Evolutionary conservation across 1,284 basidiomycete species (phyloP).

Genomic region (Cystobasidium pallidum): DNA sequence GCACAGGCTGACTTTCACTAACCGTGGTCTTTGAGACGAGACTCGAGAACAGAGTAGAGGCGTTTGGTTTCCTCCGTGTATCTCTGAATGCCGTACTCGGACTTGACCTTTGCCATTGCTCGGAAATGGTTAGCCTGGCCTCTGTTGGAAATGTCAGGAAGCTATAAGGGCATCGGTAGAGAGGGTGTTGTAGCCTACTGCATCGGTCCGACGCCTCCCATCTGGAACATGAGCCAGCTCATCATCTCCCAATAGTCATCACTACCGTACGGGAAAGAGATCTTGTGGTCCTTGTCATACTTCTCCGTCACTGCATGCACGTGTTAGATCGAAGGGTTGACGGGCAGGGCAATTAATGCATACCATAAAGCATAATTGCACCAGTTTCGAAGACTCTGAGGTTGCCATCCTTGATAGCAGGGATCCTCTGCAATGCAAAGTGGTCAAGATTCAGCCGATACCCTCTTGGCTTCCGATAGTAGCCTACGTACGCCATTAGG

Average conservation of each 20-base stretch:
- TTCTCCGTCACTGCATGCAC: constrained; percentile 44
- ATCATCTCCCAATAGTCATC: constrained; percentile 37
- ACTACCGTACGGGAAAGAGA: constrained; percentile 34
- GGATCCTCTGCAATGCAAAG: constrained; percentile 33
- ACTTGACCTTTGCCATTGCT: constrained; percentile 45
- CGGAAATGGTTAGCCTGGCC: constrained; percentile 45
- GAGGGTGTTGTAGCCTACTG: constrained; percentile 11
- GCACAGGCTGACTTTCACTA: neutral
- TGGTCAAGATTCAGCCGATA: too few relatives aligned
- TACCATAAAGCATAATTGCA: constrained; percentile 46
- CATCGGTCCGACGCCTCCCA: constrained; percentile 45
- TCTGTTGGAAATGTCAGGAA: neutral
- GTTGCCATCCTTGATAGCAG: constrained; percentile 41
- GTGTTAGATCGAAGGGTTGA: constrained; percentile 10
- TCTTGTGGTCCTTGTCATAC: constrained; percentile 44
- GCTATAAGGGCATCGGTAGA: too few relatives aligned
- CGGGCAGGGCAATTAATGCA: neutral
- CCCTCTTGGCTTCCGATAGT: too few relatives aligned
- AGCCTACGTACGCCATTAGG: constrained; percentile 38
- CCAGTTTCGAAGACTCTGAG: constrained; percentile 47
- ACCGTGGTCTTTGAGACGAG: constrained; percentile 38
- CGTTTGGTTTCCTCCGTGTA: constrained; percentile 49
- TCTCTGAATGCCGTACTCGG: constrained; percentile 46
- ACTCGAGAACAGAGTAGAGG: constrained; percentile 47
- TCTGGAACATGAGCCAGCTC: constrained; percentile 45